Conservation (phyloP, 2,329 filamentous ascomycete species). For the Alternaria ventricosa region DNA sequence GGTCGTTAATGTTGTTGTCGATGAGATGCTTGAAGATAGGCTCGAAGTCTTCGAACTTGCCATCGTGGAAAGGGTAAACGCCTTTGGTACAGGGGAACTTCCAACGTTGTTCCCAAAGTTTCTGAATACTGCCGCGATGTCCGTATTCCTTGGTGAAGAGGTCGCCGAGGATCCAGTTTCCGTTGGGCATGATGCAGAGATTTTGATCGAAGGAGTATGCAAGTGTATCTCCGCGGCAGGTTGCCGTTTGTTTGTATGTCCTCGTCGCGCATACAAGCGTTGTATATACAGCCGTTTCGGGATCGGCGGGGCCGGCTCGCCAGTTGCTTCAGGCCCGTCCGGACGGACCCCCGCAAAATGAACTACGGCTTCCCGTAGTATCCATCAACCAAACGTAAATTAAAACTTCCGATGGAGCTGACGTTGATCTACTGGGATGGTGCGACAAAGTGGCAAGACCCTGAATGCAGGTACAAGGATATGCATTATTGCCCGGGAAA, state of each 20-base stretch:
- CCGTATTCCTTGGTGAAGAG: constrained; percentile 48
- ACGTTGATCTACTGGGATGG: not conserved
- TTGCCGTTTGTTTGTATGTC: not conserved
- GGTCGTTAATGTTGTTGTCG: constrained; percentile 67
- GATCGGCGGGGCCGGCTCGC: constrained; percentile 32
- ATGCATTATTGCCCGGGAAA: not conserved
- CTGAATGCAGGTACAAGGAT: not conserved
- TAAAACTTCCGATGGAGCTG: not conserved
- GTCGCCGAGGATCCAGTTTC: constrained; percentile 45
- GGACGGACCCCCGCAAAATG: constrained; percentile 29
- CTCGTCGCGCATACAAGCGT: not conserved
- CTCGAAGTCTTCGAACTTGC: constrained; percentile 70
- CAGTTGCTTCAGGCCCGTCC: constrained; percentile 9
- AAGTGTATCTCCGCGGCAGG: not conserved
- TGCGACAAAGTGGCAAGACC: not conserved
- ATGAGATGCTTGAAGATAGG: constrained; percentile 56
- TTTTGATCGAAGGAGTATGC: not conserved
- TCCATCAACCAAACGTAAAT: not conserved
- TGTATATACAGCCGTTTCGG: constrained; percentile 21
- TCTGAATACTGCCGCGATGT: constrained; percentile 41
- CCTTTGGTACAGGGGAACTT: constrained; percentile 48
- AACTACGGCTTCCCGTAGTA: not conserved
- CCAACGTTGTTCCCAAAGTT: constrained; percentile 45
- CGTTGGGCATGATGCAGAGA: constrained; percentile 28
- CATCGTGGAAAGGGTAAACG: constrained; percentile 77